Conservation (phyloP, 805 yeast genomes). For the Naumovozyma dairenensis region DNA sequence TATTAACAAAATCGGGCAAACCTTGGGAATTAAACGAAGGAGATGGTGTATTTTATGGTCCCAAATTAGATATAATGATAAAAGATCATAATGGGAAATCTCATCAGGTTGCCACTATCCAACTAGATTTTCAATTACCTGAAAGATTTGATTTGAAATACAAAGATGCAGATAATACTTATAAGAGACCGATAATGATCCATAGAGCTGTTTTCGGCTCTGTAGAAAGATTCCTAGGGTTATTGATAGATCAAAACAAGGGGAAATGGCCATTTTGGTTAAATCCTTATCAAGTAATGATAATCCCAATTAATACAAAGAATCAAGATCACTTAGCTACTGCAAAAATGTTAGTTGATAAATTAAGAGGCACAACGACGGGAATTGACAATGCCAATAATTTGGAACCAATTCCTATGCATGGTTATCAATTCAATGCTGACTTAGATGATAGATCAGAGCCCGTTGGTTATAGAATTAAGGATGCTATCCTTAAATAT, state of each 20-base stretch:
- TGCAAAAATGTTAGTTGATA: conserved; percentile 39
- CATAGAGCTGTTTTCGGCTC: conserved; percentile 96
- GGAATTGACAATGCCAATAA: conserved; percentile 16
- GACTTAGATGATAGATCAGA: conserved; percentile 70
- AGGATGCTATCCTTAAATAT: conserved; percentile 65
- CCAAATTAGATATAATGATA: conserved; percentile 81
- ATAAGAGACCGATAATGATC: conserved; percentile 78
- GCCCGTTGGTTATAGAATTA: conserved; percentile 71
- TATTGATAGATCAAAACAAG: conserved; percentile 76
- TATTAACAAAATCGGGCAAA: conserved; percentile 44
- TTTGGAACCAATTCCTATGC: conserved; percentile 42
- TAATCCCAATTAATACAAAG: conserved; percentile 66
- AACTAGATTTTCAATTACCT: conserved; percentile 91
- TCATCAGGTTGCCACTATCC: conserved; percentile 94
- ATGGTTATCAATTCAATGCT: conserved; percentile 53
- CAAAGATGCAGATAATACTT: conserved; percentile 41
- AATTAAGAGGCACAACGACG: conserved; percentile 39
- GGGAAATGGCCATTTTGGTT: conserved; percentile 99
- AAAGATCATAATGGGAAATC: conserved; percentile 70
- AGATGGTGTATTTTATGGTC: conserved; percentile 97
- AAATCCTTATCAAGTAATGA: conserved; percentile 79
- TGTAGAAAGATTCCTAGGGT: conserved; percentile 83
- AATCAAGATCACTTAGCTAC: conserved; percentile 37
- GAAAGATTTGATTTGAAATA: conserved; percentile 68
- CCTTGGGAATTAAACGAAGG: conserved; percentile 71